A percentile compares a stretch with the other conserved stretches of the same genome.
Evolutionary conservation across 2,329 filamentous ascomycete species (phyloP).

Genomic region (Pestalotiopsis sp.): DNA sequence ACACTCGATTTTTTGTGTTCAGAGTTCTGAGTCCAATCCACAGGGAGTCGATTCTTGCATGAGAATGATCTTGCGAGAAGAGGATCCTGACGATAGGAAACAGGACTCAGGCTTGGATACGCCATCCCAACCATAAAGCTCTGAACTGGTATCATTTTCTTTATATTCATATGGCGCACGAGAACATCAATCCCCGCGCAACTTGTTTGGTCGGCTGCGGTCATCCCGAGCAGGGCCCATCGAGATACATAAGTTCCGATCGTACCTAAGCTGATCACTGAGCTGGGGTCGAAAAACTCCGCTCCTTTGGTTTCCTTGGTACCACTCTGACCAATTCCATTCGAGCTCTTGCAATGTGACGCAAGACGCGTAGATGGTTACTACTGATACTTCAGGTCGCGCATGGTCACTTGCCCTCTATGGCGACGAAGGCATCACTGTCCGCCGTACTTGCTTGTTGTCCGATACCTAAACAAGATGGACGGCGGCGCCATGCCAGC

Average conservation of each 20-base stretch:
- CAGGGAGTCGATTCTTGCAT: background rate
- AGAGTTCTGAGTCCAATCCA: background rate
- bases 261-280: background rate
- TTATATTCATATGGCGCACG: background rate
- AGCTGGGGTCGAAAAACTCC: background rate
- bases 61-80: background rate
- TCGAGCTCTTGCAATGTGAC: background rate
- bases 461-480: background rate
- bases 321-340: background rate
- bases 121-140: background rate
- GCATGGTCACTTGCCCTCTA: background rate
- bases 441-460: background rate
- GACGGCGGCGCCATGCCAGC: background rate
- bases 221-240: background rate
- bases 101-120: background rate
- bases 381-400: background rate
- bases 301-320: background rate
- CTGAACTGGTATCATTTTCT: background rate
- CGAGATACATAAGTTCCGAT: background rate
- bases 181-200: background rate
- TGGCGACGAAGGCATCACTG: background rate
- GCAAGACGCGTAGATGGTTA: background rate
- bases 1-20: conserved; percentile 12
- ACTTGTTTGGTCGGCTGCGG: background rate
- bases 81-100: background rate